Conservation (phyloP, 1,139 yeast species). For the Magnusiomyces clavatus region DNA sequence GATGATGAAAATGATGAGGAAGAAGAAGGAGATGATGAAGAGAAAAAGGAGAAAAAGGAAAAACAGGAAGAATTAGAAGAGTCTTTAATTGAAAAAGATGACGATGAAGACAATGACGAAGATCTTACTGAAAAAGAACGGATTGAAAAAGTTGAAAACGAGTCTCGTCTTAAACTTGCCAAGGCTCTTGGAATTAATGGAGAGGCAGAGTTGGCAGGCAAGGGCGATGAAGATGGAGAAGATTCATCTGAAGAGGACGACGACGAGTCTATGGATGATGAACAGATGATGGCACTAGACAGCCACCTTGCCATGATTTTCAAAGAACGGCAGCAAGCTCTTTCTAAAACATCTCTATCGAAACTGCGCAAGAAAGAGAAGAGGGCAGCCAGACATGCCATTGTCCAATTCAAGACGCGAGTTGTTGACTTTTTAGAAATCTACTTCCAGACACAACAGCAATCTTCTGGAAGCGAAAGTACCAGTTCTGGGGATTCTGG, state of each 20-base stretch:
- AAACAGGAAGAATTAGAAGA: slow-evolving; percentile 33
- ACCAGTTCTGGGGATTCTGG: no score
- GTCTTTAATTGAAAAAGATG: slow-evolving; percentile 30
- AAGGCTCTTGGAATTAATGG: slow-evolving; percentile 56
- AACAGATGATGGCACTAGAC: slow-evolving; percentile 94
- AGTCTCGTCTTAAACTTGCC: slow-evolving; percentile 42
- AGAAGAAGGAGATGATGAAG: slow-evolving; percentile 25
- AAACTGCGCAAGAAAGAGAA: slow-evolving; percentile 49
- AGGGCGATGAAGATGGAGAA: slow-evolving; percentile 41
- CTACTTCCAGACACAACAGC: slow-evolving; percentile 36
- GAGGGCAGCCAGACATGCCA: slow-evolving; percentile 67
- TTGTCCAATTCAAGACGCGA: slow-evolving; percentile 71
- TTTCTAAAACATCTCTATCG: slow-evolving; percentile 14
- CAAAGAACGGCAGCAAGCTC: slow-evolving; percentile 44
- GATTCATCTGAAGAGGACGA: slow-evolving; percentile 41
- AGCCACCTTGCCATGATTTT: slow-evolving; percentile 77
- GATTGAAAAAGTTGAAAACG: slow-evolving; percentile 9
- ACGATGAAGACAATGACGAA: slow-evolving; percentile 28
- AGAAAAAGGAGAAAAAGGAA: slow-evolving; percentile 22
- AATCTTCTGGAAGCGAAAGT: not conserved
- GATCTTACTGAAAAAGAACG: slow-evolving; percentile 3
- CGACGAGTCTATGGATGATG: slow-evolving; percentile 89
- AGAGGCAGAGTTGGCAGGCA: slow-evolving; percentile 34
- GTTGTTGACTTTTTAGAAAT: slow-evolving; percentile 68
- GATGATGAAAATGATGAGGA: slow-evolving; percentile 33